phyloP scores from a whole-genome alignment of 1,284 basidiomycete genomes.

The Cystobasidiaceae sp. region DNA sequence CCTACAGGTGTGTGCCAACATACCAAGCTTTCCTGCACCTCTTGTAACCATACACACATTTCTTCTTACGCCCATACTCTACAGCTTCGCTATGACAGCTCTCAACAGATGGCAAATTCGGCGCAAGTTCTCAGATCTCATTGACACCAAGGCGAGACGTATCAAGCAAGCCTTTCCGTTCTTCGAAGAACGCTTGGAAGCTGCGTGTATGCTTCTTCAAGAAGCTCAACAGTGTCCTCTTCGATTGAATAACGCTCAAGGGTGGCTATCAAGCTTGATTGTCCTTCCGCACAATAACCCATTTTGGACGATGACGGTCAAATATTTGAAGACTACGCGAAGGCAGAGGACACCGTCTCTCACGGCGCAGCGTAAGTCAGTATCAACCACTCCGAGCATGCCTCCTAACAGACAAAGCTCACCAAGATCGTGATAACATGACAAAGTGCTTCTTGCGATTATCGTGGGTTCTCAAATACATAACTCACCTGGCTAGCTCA shows the following conservation, averaged over 20 bases:
- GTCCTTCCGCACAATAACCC: neutral
- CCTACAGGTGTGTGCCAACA: neutral
- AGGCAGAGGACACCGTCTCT: slow-evolving; percentile 3
- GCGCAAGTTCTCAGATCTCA: neutral
- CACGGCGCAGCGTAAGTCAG: neutral
- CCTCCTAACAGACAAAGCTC: neutral
- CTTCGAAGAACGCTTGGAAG: slow-evolving; percentile 3
- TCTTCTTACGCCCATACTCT: neutral
- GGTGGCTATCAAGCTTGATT: slow-evolving; percentile 10
- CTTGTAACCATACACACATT: neutral
- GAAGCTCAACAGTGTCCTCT: slow-evolving; percentile 14
- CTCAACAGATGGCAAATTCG: slow-evolving; percentile 9
- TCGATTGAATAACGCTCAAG: neutral
- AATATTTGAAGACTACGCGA: slow-evolving; percentile 2
- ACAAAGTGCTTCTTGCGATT: neutral
- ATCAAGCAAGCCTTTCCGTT: neutral
- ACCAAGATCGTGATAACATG: neutral
- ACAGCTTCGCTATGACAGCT: slow-evolving; percentile 3
- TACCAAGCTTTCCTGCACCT: neutral
- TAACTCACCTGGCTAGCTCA: no score
- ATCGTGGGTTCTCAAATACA: neutral
- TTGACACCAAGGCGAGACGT: neutral
- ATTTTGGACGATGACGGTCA: slow-evolving; percentile 3
- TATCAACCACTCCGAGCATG: neutral
- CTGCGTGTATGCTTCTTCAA: slow-evolving; percentile 5